These are phyloP conservation scores for Mycena sp. DNA, from an alignment of 1,284 basidiomycete species.

Conservation along the genomic window DNA sequence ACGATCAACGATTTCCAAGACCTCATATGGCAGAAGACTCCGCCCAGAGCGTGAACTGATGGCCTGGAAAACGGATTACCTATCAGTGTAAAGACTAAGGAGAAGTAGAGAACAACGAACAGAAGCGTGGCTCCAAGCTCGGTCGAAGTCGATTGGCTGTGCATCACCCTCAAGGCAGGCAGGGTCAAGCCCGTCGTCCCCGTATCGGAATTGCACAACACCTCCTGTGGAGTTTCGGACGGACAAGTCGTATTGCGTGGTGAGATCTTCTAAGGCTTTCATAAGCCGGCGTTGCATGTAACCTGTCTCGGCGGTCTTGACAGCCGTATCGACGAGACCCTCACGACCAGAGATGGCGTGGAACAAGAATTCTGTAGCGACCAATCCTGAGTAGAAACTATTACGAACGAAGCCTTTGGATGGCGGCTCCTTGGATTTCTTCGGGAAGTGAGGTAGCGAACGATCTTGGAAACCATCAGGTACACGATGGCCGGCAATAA, in stretches of 20 bases:
- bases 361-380: conserved; percentile 97
- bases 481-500: conserved; percentile 97
- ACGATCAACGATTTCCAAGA: conserved; percentile 77
- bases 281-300: conserved; percentile 99
- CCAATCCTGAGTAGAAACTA: conserved; percentile 95
- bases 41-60: conserved; percentile 66
- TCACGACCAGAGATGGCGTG: conserved; percentile 99
- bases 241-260: conserved; percentile 97
- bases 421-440: conserved; percentile 97
- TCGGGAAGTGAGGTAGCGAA: conserved; percentile 97
- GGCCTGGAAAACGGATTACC: conserved; percentile 55
- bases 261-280: conserved; percentile 98
- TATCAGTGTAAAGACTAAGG: conserved; percentile 6
- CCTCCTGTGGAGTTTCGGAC: conserved; percentile 96
- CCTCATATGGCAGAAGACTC: conserved; percentile 89
- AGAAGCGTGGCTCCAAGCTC: conserved; percentile 90
- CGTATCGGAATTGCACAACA: conserved; percentile 98
- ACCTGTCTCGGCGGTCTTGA: conserved; percentile 99
- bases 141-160: conserved; percentile 86
- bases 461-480: conserved; percentile 99
- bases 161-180: conserved; percentile 88
- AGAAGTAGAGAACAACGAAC: conserved; percentile 54
- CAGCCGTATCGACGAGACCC: conserved; percentile 98
- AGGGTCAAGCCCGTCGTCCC: conserved; percentile 97
- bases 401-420: conserved; percentile 99